Evolutionary conservation across 2,329 filamentous ascomycete species (phyloP).

Genomic region (Westerdykella sp.): DNA sequence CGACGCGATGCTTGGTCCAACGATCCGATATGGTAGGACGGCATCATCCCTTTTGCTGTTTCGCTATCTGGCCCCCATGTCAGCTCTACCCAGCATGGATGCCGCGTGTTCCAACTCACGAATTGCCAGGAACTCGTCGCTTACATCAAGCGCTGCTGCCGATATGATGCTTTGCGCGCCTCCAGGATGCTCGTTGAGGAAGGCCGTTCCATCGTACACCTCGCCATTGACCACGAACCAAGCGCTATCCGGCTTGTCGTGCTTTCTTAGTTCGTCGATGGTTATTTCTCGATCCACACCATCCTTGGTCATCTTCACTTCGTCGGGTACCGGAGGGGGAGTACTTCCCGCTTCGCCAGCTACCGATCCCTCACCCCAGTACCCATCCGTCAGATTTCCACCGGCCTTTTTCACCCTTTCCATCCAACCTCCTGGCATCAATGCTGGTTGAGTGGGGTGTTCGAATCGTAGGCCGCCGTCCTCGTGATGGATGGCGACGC

Average conservation of each 20-base stretch:
- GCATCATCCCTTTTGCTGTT: constrained; percentile 88
- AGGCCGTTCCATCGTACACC: constrained; percentile 79
- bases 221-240: constrained; percentile 89
- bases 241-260: constrained; percentile 58
- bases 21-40: constrained; percentile 73
- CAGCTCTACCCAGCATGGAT: neutral
- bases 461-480: constrained; percentile 65
- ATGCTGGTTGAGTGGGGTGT: constrained; percentile 76
- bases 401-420: constrained; percentile 78
- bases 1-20: constrained; percentile 57
- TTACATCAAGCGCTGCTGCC: constrained; percentile 73
- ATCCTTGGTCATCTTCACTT: constrained; percentile 73
- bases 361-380: constrained; percentile 67
- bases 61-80: constrained; percentile 63
- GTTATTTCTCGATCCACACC: constrained; percentile 58
- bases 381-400: constrained; percentile 71
- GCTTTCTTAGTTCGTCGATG: constrained; percentile 64
- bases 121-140: constrained; percentile 87
- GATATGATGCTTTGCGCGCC: constrained; percentile 78
- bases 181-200: constrained; percentile 76
- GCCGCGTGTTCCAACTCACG: constrained; percentile 52
- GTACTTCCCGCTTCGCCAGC: constrained; percentile 40
- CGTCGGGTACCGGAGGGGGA: constrained; percentile 35
- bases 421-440: constrained; percentile 86
- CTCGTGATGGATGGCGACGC: constrained; percentile 69